Percentiles rank a stretch among this genome's conserved stretches.
Evolutionary conservation across 176 grass and related monocot genomes (phyloP).

Genomic region (Cymbopogon citratus): DNA sequence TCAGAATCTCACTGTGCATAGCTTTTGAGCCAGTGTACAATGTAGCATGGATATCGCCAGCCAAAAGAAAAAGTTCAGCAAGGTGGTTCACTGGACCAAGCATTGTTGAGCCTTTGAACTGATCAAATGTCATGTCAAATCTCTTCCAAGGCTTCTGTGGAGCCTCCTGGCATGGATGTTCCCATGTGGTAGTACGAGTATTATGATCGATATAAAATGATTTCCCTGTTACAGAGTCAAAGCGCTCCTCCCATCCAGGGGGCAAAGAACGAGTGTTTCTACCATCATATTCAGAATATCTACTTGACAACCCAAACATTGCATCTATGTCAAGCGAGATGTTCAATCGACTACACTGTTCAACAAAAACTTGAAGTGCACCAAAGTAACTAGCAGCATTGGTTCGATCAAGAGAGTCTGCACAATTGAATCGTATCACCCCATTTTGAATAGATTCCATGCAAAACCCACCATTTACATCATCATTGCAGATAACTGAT

Average conservation of each 20-base stretch:
- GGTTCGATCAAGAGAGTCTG: slow-evolving; percentile 97
- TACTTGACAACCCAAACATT: slow-evolving; percentile 57
- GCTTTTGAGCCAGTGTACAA: slow-evolving; percentile 99
- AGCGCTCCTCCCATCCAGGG: slow-evolving; percentile 90
- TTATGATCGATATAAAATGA: slow-evolving; percentile 96
- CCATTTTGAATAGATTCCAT: slow-evolving; percentile 84
- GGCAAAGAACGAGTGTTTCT: slow-evolving; percentile 55
- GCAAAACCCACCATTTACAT: slow-evolving; percentile 63
- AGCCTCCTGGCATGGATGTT: slow-evolving; percentile 75
- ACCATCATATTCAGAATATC: slow-evolving; percentile 52
- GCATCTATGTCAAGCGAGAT: slow-evolving; percentile 79
- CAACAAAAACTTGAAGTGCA: slow-evolving; percentile 96
- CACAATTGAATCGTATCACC: slow-evolving; percentile 97
- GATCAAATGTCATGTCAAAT: slow-evolving; percentile 95
- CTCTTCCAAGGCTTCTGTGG: slow-evolving; percentile 84
- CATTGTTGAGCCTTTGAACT: slow-evolving; percentile 89
- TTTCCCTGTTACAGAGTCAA: slow-evolving; percentile 88
- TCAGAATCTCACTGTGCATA: slow-evolving; percentile 99
- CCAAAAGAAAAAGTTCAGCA: slow-evolving; percentile 90
- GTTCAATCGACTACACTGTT: slow-evolving; percentile 76
- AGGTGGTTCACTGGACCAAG: slow-evolving; percentile 84
- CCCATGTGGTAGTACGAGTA: slow-evolving; percentile 83
- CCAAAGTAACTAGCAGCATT: slow-evolving; percentile 99
- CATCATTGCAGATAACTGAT: slow-evolving; percentile 55
- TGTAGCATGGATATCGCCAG: slow-evolving; percentile 99